Base-by-base conservation (phyloP, 1,139 yeast species). In the Candida tetrigidarum region DNA sequence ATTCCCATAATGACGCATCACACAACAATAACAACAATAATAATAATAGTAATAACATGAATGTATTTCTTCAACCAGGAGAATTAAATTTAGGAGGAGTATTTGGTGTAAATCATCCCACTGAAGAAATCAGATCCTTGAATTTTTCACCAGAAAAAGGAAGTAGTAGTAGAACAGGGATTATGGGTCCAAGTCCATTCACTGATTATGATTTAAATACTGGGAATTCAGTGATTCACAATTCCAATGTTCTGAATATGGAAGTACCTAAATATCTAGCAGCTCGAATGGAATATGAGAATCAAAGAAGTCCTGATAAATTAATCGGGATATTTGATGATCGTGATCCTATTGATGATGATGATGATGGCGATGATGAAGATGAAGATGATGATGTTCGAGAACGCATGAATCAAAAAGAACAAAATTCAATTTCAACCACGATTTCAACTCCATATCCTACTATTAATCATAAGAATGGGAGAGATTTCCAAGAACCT, bases 211-310 rank as follows among this genome's bases (percentile, higher is more conserved):
- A 37, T n/a, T 18, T 37, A 6, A 26, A 37, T n/a, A 37, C 32
- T n/a, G 39, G 39, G 2, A 64, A 64, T 46, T 69, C 76, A n/a
- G 69, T 70, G 59, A 62, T 71, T 22, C 74, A 69, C 46, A 68
- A 70, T 47, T 59, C 66, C 3, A 53, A 59, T n/a, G 49, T 52
- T 16, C 52, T 50, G 22, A 41, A 50, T 16, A 50, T 48, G 18
- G 62, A 60, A 14, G 68, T 72, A 1, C 76, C 77, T 0, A 63
- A 62, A 58, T 74, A 79, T 78, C 66, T 65, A 50, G 60, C 60
- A 40, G 67, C 64, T 11, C 50, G 64, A 16, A 55, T 66, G 38
- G 65, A 60, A 19, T 68, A 64, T 48, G 64, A 66, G 35, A 51
- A 55, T 19, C 60, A 60, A 18, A 62, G 58, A 39, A 54, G 60